A percentile compares a stretch with the other conserved stretches of the same genome.
Evolutionary conservation across 352 stramenopile genomes (phyloP).

Genomic region (Phytophthora citrophthora): DNA sequence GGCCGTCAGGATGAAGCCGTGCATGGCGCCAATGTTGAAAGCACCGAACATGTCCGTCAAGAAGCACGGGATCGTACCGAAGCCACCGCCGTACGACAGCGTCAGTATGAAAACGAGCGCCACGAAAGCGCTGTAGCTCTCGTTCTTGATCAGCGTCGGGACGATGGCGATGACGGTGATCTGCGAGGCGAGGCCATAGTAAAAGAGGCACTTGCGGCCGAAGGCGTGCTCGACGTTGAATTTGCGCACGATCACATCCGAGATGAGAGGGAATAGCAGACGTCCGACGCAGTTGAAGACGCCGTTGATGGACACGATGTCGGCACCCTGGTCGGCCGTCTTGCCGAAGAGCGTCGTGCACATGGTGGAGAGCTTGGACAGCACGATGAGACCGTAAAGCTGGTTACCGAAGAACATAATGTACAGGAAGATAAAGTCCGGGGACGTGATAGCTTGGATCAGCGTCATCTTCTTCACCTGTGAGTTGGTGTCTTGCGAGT

Average conservation of each 20-base stretch:
- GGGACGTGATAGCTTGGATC: conserved; percentile 56
- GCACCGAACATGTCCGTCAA: conserved; percentile 87
- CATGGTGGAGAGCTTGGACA: conserved; percentile 71
- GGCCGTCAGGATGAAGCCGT: conserved; percentile 79
- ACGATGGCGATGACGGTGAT: conserved; percentile 69
- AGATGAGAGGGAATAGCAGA: conserved; percentile 53
- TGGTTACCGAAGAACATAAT: conserved; percentile 76
- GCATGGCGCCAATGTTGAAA: conserved; percentile 84
- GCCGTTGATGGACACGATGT: conserved; percentile 72
- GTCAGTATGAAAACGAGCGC: conserved; percentile 72
- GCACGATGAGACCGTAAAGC: conserved; percentile 69
- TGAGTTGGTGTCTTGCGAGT: conserved; percentile 27
- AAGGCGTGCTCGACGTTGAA: conserved; percentile 59
- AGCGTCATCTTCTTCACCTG: conserved; percentile 60
- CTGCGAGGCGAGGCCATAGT: conserved; percentile 67
- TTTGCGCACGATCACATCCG: conserved; percentile 47
- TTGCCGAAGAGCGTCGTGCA: conserved; percentile 57
- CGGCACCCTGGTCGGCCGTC: conserved; percentile 36
- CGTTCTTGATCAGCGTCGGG: conserved; percentile 60
- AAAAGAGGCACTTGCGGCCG: conserved; percentile 64
- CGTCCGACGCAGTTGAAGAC: conserved; percentile 66
- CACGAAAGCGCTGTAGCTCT: conserved; percentile 64
- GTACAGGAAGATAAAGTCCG: conserved; percentile 74
- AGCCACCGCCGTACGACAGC: conserved; percentile 72
- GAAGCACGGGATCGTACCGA: conserved; percentile 79